Conservation (phyloP, 306 rosid genomes). For the Begonia peltatifolia region DNA sequence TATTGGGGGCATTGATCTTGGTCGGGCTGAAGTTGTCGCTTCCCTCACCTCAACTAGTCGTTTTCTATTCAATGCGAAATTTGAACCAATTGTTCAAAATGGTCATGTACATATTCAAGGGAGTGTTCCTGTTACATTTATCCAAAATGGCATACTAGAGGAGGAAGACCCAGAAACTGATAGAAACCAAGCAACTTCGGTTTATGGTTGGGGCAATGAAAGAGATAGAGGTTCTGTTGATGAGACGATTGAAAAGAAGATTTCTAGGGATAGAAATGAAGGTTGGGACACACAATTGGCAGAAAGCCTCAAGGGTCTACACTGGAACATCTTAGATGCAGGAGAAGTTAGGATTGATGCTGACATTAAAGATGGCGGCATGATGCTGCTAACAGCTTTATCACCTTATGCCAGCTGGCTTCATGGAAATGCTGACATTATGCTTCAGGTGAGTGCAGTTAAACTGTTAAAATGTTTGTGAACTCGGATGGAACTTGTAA, state of each 20-base stretch:
- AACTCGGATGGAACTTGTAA: too few species aligned
- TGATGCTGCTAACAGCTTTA: conserved; percentile 83
- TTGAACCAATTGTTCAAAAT: conserved; percentile 69
- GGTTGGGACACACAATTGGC: conserved; percentile 63
- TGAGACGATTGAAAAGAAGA: conserved; percentile 35
- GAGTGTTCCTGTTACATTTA: conserved; percentile 67
- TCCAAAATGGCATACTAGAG: conserved; percentile 33
- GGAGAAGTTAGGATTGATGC: conserved; percentile 87
- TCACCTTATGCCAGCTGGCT: conserved; percentile 91
- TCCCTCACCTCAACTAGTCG: conserved; percentile 75
- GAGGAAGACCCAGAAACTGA: conserved; percentile 46
- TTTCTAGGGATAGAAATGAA: conserved; percentile 54
- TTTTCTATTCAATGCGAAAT: conserved; percentile 82
- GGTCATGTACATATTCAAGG: conserved; percentile 90
- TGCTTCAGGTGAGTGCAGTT: conserved; percentile 58
- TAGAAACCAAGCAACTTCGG: conserved; percentile 31
- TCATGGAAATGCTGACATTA: conserved; percentile 75
- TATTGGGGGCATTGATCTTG: conserved; percentile 81
- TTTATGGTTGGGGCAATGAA: conserved; percentile 61
- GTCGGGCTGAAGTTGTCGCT: conserved; percentile 85
- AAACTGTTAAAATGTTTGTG: not conserved
- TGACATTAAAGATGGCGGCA: conserved; percentile 93
- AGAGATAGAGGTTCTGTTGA: conserved; percentile 28
- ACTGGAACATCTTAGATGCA: conserved; percentile 62
- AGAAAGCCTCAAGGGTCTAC: conserved; percentile 72